Percentiles rank a stretch among this genome's conserved stretches.
Conservation (phyloP, 2,329 filamentous ascomycete genomes). For the Didymella sp. region DNA sequence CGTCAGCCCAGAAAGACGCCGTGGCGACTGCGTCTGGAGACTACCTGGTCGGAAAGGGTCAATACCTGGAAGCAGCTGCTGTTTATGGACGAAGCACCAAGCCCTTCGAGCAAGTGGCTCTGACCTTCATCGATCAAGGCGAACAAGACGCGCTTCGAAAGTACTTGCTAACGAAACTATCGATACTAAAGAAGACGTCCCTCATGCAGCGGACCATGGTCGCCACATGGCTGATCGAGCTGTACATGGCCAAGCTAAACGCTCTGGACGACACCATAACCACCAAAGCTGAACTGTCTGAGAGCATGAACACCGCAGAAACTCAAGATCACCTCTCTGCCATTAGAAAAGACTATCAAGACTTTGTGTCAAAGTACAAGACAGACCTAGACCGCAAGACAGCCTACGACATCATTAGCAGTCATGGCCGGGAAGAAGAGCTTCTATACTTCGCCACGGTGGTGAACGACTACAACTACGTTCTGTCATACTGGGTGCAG, state of each 20-base stretch:
- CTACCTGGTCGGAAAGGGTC: slow-evolving; percentile 79
- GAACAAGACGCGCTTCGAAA: slow-evolving; percentile 90
- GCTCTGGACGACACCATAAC: slow-evolving; percentile 92
- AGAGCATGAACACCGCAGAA: slow-evolving; percentile 73
- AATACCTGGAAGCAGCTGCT: slow-evolving; percentile 83
- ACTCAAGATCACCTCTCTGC: slow-evolving; percentile 73
- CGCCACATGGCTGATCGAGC: slow-evolving; percentile 90
- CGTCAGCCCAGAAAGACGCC: slow-evolving; percentile 81
- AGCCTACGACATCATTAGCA: slow-evolving; percentile 93
- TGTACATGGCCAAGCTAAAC: slow-evolving; percentile 98
- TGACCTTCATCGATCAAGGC: slow-evolving; percentile 86
- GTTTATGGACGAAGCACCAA: slow-evolving; percentile 97
- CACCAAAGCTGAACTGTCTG: slow-evolving; percentile 81
- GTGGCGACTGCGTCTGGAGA: slow-evolving; percentile 93
- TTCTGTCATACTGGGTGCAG: slow-evolving; percentile 96
- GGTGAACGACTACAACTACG: slow-evolving; percentile 91
- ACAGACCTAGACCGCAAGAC: slow-evolving; percentile 87
- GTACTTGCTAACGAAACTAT: slow-evolving; percentile 85
- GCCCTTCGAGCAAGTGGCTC: slow-evolving; percentile 92
- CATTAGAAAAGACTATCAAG: slow-evolving; percentile 81
- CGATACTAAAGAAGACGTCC: slow-evolving; percentile 79
- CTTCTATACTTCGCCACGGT: slow-evolving; percentile 88
- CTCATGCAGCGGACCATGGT: slow-evolving; percentile 96
- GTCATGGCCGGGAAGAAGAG: slow-evolving; percentile 92
- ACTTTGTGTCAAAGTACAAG: slow-evolving; percentile 86